Percentiles rank a stretch among this genome's conserved stretches.
phyloP scores from a whole-genome alignment of 1,139 yeast species.

The Zygoascus meyerae region DNA sequence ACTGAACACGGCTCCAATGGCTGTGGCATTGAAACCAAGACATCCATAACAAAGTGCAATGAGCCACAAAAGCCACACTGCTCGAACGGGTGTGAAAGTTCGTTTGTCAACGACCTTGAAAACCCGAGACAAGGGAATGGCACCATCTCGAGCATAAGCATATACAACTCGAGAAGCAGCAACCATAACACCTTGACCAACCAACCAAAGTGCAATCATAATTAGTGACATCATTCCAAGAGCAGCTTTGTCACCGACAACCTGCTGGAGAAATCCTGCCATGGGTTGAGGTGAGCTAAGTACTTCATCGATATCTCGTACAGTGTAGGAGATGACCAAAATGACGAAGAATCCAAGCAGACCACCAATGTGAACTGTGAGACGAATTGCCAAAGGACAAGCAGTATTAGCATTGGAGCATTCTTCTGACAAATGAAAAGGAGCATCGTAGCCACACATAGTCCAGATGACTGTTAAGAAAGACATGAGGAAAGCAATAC shows the following conservation, averaged over 20 bases:
- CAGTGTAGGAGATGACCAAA: constrained; percentile 59
- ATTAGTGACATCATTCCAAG: constrained; percentile 55
- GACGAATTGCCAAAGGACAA: constrained; percentile 60
- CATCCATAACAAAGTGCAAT: constrained; percentile 55
- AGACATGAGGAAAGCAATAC: constrained; percentile 52
- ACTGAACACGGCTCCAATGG: constrained; percentile 67
- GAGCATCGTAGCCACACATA: constrained; percentile 69
- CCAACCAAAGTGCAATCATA: constrained; percentile 51
- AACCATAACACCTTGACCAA: constrained; percentile 63
- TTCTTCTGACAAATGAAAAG: constrained; percentile 68
- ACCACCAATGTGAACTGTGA: constrained; percentile 57
- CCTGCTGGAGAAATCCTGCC: constrained; percentile 50
- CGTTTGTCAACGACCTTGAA: constrained; percentile 47
- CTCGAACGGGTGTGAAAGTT: constrained; percentile 61
- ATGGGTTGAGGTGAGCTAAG: constrained; percentile 56
- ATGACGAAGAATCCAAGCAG: constrained; percentile 54
- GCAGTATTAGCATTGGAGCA: constrained; percentile 56
- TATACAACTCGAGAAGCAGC: constrained; percentile 64
- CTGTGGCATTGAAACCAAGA: constrained; percentile 53
- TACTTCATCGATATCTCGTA: constrained; percentile 42
- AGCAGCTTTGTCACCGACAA: constrained; percentile 42
- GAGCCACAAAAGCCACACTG: constrained; percentile 54
- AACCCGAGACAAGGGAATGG: constrained; percentile 51
- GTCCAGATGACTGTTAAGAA: constrained; percentile 67
- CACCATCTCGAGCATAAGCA: constrained; percentile 63